phyloP scores from a whole-genome alignment of 805 yeast genomes.

The Maudiozyma saulgeensis region DNA sequence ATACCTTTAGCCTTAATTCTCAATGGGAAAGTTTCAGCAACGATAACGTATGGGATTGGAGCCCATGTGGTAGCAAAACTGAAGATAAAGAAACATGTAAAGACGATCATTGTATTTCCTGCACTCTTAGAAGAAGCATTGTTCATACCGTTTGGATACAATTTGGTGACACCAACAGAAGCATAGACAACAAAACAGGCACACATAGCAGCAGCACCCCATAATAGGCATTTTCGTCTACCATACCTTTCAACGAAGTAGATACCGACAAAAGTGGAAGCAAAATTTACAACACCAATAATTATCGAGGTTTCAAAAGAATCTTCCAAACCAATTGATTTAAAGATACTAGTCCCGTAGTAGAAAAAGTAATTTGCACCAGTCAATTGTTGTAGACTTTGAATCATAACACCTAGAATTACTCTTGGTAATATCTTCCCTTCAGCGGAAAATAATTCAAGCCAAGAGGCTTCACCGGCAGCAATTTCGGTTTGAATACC shows the following conservation, averaged over 20 bases:
- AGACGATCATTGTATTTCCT: conserved; percentile 63
- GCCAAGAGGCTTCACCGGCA: conserved; percentile 62
- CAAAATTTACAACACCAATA: conserved; percentile 52
- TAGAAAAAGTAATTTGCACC: conserved; percentile 63
- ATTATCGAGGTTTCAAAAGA: conserved; percentile 52
- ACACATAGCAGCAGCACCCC: conserved; percentile 42
- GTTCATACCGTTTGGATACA: conserved; percentile 34
- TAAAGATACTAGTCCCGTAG: conserved; percentile 55
- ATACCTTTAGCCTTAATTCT: conserved; percentile 52
- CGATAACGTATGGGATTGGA: conserved; percentile 55
- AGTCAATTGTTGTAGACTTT: conserved; percentile 58
- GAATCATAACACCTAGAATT: conserved; percentile 44
- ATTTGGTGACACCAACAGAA: conserved; percentile 47
- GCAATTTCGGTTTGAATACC: conserved; percentile 51
- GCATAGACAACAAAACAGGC: conserved; percentile 43
- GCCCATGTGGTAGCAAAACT: conserved; percentile 74
- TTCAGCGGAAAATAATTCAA: conserved; percentile 54
- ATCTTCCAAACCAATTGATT: conserved; percentile 51
- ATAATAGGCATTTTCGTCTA: conserved; percentile 38
- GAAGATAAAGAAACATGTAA: conserved; percentile 61
- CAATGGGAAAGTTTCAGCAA: conserved; percentile 63
- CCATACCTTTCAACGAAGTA: conserved; percentile 47
- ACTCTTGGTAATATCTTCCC: conserved; percentile 46
- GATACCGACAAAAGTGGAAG: conserved; percentile 45
- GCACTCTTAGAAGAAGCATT: conserved; percentile 39